Percentiles rank a stretch among this genome's conserved stretches.
phyloP scores from a whole-genome alignment of 2,329 filamentous ascomycete species.

The Geosmithia morbida region DNA sequence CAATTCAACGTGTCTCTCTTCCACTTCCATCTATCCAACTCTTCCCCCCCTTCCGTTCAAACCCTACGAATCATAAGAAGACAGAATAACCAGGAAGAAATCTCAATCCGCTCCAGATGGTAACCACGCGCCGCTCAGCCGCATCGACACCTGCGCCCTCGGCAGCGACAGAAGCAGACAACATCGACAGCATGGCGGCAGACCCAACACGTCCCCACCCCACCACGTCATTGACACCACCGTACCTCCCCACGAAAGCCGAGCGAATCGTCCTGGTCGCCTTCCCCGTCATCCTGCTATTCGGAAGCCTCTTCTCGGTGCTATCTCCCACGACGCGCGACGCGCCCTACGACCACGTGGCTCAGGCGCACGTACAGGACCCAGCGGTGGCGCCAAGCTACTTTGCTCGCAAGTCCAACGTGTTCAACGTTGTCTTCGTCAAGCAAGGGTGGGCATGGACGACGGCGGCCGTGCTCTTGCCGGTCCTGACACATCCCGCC shows the following conservation, averaged over 20 bases:
- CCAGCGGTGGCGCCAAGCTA: conserved; percentile 55
- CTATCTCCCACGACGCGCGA: conserved; percentile 59
- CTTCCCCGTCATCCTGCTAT: conserved; percentile 65
- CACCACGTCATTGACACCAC: conserved; percentile 23
- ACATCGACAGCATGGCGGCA: conserved; percentile 1
- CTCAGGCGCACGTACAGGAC: conserved; percentile 49
- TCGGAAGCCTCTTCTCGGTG: conserved; percentile 69
- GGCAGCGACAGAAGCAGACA: not conserved
- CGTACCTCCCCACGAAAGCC: conserved; percentile 55
- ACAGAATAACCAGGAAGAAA: not conserved
- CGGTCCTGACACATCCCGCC: conserved; percentile 54
- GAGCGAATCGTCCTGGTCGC: conserved; percentile 50
- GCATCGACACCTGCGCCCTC: not conserved
- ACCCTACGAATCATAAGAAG: not conserved
- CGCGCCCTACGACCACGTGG: conserved; percentile 43
- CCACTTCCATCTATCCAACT: not conserved
- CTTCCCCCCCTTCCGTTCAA: not conserved
- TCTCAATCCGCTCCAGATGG: conserved; percentile 1
- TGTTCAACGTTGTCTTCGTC: conserved; percentile 88
- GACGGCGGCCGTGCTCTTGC: conserved; percentile 55
- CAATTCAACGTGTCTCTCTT: too few relatives aligned
- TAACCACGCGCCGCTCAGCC: conserved; percentile 4
- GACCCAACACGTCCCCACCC: conserved; percentile 1
- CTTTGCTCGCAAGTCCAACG: conserved; percentile 85
- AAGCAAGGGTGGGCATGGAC: conserved; percentile 94